These are phyloP conservation scores for Ophiostoma perfectum DNA, from an alignment of 2,329 filamentous ascomycete genomes.

Conservation along the genomic window DNA sequence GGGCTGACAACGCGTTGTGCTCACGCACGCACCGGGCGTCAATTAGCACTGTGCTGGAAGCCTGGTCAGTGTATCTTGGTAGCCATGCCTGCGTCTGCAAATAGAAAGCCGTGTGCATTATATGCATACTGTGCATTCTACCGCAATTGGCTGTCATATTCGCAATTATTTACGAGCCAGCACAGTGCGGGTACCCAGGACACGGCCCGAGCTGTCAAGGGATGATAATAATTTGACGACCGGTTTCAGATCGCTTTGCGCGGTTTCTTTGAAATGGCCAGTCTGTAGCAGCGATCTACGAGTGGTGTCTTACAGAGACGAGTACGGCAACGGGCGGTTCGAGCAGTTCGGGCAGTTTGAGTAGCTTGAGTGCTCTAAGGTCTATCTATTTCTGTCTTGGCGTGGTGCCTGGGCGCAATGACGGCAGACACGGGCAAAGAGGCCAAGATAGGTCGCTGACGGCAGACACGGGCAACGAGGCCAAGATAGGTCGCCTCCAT, in stretches of 20 bases:
- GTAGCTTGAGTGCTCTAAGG: neutral
- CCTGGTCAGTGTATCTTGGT: neutral
- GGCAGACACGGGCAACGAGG: too few relatives aligned
- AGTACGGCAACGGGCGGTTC: neutral
- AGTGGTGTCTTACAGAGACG: neutral
- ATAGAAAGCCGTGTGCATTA: neutral
- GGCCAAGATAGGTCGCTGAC: too few relatives aligned
- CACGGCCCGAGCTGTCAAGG: neutral
- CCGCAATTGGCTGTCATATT: neutral
- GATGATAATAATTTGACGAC: slow-evolving; percentile 6
- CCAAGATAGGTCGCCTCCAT: neutral
- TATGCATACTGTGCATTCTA: neutral
- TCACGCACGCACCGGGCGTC: neutral
- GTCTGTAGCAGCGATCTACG: slow-evolving; percentile 3
- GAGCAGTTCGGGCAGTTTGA: neutral
- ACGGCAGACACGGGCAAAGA: too few relatives aligned
- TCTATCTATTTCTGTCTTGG: too few relatives aligned
- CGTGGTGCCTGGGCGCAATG: too few relatives aligned
- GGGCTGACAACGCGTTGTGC: slow-evolving; percentile 18
- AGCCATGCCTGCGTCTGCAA: neutral
- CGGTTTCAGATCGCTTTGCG: slow-evolving; percentile 4
- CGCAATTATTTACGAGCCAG: neutral
- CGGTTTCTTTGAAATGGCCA: slow-evolving; percentile 3
- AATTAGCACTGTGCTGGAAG: slow-evolving; percentile 18
- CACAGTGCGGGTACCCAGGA: neutral